Conservation (phyloP, 768 basidiomycete species). For the Rhizopogon sp. region DNA sequence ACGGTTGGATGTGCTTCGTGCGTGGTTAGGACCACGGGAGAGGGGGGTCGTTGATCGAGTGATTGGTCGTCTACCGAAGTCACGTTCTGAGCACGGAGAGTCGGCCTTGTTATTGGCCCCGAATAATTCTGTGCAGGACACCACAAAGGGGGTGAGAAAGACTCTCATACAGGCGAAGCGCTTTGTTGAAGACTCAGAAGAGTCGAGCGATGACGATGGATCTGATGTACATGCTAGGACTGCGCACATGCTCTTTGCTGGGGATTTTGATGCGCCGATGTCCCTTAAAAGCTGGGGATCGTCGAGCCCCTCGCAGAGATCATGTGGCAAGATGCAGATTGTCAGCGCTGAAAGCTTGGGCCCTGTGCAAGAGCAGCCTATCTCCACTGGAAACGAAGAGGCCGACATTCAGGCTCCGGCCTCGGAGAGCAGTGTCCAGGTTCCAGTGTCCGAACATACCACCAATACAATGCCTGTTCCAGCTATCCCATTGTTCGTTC, state of each 20-base stretch:
- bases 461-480: neutral
- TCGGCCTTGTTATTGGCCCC: neutral
- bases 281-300: constrained; percentile 13
- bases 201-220: constrained; percentile 35
- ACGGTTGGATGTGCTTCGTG: constrained; percentile 41
- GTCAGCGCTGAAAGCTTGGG: neutral
- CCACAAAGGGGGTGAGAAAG: too few species aligned
- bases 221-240: constrained; percentile 49
- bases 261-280: constrained; percentile 25
- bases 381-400: neutral
- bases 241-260: constrained; percentile 48
- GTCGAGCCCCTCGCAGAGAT: constrained; percentile 8
- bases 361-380: neutral
- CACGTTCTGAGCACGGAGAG: neutral
- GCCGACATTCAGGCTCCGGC: neutral
- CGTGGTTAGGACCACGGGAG: constrained; percentile 34
- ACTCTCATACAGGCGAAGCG: neutral
- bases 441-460: neutral
- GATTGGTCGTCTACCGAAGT: constrained; percentile 9
- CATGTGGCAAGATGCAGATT: neutral
- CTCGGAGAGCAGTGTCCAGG: neutral
- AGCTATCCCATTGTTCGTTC: neutral
- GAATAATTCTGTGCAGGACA: neutral
- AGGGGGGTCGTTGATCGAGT: constrained; percentile 33
- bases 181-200: constrained; percentile 34